These are phyloP conservation scores for Fusarium aywerte DNA, from an alignment of 2,329 filamentous ascomycete genomes.

Conservation along the genomic window DNA sequence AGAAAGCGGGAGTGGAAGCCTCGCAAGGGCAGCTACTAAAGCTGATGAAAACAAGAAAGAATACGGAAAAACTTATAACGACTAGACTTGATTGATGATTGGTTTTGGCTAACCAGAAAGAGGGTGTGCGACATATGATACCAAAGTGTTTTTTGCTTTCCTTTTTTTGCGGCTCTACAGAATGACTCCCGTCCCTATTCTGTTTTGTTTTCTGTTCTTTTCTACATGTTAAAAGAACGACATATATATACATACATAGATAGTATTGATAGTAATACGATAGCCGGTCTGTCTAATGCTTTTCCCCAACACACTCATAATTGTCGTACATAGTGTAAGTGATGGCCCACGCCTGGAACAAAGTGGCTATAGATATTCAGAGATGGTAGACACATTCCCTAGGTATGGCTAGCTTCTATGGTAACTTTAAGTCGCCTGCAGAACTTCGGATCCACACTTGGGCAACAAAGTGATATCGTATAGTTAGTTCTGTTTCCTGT, in stretches of 20 bases:
- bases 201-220: not conserved
- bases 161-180: slow-evolving; percentile 12
- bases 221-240: slow-evolving; percentile 4
- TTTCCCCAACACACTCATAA: too few relatives aligned
- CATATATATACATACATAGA: slow-evolving; percentile 10
- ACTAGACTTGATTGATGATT: slow-evolving; percentile 23
- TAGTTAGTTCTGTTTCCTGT: too few relatives aligned
- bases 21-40: slow-evolving; percentile 47
- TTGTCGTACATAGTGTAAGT: not conserved
- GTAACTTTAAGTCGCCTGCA: too few relatives aligned
- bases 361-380: not conserved
- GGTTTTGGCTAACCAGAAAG: slow-evolving; percentile 11
- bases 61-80: slow-evolving; percentile 1
- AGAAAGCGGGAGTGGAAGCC: slow-evolving; percentile 43
- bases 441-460: too few relatives aligned
- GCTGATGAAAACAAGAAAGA: not conserved
- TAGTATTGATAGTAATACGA: slow-evolving; percentile 31
- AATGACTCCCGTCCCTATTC: slow-evolving; percentile 19
- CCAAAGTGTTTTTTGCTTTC: slow-evolving; percentile 31
- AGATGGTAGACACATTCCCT: too few relatives aligned
- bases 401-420: too few relatives aligned
- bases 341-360: not conserved
- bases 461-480: too few relatives aligned
- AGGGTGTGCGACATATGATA: slow-evolving; percentile 33
- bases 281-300: slow-evolving; percentile 33